Conservation (phyloP, 192 early-diverging fungal species). For the Coemansia sp. region DNA sequence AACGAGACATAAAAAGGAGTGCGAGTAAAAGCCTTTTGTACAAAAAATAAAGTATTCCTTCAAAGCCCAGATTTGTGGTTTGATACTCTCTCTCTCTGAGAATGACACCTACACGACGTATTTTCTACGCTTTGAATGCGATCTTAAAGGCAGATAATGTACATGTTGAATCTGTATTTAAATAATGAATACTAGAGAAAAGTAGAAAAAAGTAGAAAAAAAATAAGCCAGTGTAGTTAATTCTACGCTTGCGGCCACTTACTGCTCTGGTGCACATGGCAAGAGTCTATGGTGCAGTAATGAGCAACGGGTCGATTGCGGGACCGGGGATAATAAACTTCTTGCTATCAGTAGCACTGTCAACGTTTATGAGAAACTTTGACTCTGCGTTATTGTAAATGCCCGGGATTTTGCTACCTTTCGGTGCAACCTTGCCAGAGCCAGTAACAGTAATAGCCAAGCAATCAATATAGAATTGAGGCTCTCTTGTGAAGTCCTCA, state of each 20-base stretch:
- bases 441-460: neutral
- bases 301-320: neutral
- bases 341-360: neutral
- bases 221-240: neutral
- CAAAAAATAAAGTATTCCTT: neutral
- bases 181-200: too few relatives aligned
- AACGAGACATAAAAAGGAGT: neutral
- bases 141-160: too few relatives aligned
- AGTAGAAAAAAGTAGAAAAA: too few relatives aligned
- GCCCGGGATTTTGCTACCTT: neutral
- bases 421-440: neutral
- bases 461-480: slow-evolving; percentile 4
- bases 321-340: neutral
- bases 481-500: neutral
- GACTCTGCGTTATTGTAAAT: slow-evolving; percentile 5
- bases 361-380: neutral
- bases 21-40: too few relatives aligned
- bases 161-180: too few relatives aligned
- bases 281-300: neutral
- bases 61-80: neutral
- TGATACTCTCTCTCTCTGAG: neutral
- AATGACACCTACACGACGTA: neutral
- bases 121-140: neutral
- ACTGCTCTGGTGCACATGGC: neutral
- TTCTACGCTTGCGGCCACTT: neutral